These are phyloP conservation scores for Urostyla sp. DNA, from an alignment of 73 alveolate genomes.

Conservation along the genomic window DNA sequence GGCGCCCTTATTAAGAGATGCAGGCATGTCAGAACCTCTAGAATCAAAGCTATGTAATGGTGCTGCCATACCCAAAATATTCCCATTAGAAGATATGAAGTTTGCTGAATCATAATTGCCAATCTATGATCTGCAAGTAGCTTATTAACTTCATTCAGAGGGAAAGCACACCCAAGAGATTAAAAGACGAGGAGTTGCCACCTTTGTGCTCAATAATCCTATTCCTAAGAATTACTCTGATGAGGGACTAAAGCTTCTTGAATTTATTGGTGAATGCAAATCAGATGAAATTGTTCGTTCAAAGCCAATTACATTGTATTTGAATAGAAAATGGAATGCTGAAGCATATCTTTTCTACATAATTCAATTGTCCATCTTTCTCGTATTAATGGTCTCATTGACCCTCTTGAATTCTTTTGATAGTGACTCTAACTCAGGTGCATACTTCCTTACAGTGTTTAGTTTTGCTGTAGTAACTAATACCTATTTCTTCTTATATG, in stretches of 20 bases:
- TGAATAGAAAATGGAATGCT: constrained; percentile 28
- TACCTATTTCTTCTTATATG: too few relatives aligned
- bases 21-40: background rate
- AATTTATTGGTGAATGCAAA: background rate
- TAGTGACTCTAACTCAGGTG: too few relatives aligned
- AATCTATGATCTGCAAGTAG: background rate
- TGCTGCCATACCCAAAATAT: constrained; percentile 14
- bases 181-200: background rate
- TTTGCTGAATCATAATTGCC: background rate
- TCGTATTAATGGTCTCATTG: too few relatives aligned
- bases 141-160: constrained; percentile 1
- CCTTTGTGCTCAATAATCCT: too few relatives aligned
- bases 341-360: constrained; percentile 19
- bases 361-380: background rate
- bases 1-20: background rate
- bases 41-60: background rate
- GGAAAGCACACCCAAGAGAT: constrained; percentile 8
- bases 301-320: background rate
- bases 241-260: constrained; percentile 12
- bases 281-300: constrained; percentile 9
- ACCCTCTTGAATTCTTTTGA: too few relatives aligned
- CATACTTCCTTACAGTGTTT: too few relatives aligned
- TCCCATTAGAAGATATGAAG: background rate
- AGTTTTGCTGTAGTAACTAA: too few relatives aligned
- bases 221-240: constrained; percentile 32